These are phyloP conservation scores for Rubus idaeus DNA, from an alignment of 306 rosid species.

Conservation along the genomic window DNA sequence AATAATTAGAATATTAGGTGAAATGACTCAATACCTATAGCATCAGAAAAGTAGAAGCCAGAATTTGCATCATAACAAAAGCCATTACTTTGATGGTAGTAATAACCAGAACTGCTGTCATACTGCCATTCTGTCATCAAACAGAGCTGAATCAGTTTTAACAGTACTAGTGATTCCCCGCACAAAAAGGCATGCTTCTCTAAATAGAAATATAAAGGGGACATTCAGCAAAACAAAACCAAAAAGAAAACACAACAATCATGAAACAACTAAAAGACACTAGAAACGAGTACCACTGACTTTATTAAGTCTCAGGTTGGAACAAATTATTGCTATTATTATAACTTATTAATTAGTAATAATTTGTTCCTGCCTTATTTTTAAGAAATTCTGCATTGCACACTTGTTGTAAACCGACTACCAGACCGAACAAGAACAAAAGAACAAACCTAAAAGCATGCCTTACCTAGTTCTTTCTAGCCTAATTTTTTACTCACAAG, in stretches of 20 bases:
- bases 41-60: constrained; percentile 87
- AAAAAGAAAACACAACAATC: background rate
- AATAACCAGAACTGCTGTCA: constrained; percentile 80
- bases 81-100: constrained; percentile 77
- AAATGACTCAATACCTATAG: constrained; percentile 53
- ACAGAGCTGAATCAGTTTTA: constrained; percentile 46
- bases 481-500: background rate
- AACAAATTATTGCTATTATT: background rate
- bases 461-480: background rate
- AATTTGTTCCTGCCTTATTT: background rate
- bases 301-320: background rate
- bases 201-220: too few relatives aligned
- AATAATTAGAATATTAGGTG: constrained; percentile 5
- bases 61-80: constrained; percentile 78
- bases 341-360: background rate
- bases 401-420: constrained; percentile 7
- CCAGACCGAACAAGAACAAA: background rate
- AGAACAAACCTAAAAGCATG: background rate
- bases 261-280: background rate
- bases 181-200: background rate
- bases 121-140: constrained; percentile 82
- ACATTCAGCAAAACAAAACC: too few relatives aligned
- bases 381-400: background rate
- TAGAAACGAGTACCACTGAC: background rate
- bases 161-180: constrained; percentile 4